Conservation (phyloP, 2,329 filamentous ascomycete species). For the Alternaria panax region DNA sequence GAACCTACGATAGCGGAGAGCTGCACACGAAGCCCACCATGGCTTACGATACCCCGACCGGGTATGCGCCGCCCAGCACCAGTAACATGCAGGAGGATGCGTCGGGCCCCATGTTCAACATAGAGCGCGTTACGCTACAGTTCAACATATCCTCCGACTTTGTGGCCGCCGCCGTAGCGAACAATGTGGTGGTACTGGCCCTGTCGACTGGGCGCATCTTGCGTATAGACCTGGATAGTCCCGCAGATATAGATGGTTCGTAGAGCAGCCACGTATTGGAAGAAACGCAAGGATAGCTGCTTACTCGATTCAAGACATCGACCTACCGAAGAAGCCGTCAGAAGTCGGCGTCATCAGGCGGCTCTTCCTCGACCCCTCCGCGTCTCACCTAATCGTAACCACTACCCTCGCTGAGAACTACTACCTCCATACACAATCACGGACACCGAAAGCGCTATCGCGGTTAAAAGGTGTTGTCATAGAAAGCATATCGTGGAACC, state of each 20-base stretch:
- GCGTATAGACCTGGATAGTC: conserved; percentile 90
- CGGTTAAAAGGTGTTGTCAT: conserved; percentile 86
- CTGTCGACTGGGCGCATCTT: conserved; percentile 91
- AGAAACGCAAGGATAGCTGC: neutral
- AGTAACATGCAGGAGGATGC: conserved; percentile 66
- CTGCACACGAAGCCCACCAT: conserved; percentile 54
- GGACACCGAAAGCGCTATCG: conserved; percentile 81
- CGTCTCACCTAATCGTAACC: conserved; percentile 90
- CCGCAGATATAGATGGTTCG: conserved; percentile 84
- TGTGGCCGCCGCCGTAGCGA: conserved; percentile 93
- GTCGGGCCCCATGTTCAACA: conserved; percentile 87
- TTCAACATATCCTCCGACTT: conserved; percentile 96
- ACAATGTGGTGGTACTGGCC: conserved; percentile 93
- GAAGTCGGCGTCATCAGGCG: conserved; percentile 91
- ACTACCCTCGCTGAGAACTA: conserved; percentile 95
- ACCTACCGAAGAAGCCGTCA: conserved; percentile 89
- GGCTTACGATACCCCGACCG: conserved; percentile 74
- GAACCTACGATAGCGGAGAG: conserved; percentile 19
- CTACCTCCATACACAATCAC: conserved; percentile 95
- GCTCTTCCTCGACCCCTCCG: conserved; percentile 97
- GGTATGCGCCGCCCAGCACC: conserved; percentile 74
- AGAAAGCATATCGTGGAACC: conserved; percentile 93
- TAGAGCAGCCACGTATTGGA: conserved; percentile 10
- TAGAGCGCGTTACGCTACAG: conserved; percentile 89
- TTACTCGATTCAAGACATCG: conserved; percentile 73